Evolutionary conservation across 1,284 basidiomycete species (phyloP), one percentile per base, ranked within the genome.

Genomic region (Cystobasidium pallidum): DNA sequence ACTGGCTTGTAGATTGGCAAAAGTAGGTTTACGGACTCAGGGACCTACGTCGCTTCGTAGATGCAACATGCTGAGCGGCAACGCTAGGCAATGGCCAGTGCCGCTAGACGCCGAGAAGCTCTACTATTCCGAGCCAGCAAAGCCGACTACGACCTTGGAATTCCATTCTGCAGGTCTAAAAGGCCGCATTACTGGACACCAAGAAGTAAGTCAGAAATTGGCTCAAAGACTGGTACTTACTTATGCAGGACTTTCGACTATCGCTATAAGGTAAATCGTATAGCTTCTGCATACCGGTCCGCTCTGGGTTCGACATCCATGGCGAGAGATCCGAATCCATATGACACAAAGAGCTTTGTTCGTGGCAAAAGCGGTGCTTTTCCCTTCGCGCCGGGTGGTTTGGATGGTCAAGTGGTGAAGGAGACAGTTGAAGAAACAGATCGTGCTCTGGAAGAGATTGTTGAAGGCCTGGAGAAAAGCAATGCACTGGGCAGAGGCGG

Each of bases 351-450:
- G 75, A 89, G 88, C 75, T 98, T 98, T 81, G 93, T 97, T 8
- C 84, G 94, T 73, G 94, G 94, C 59, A 96, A 94, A 81, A 90
- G 92, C 36, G 90, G 91, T 28, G 88, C 94, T 81, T 87, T 95
- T 2, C 94, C 94, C 0, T 96, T 96, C 81, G 86, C 88, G 82
- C 94, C 94, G 8, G 94, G 94, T 66, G 94, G 94, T 10, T 83
- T 95, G 17, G 81, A 80, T 2, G 77, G 75, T 26, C 73, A 72
- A 41, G 59, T 76, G 41, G 72, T 75, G 19, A n/a, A 65, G 24
- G 70, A 61, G 36, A 61, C 74, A 7, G 70, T 68, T 47, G 49
- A 72, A 49, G 52, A 74, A 49, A 13, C 39, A 47, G 62, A 73
- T 66, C 87, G 87, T 75, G 82, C 83, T 1, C 75, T 79, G 19